Conservation (phyloP, 2,329 filamentous ascomycete species). For the Talaromyces rugulosus region DNA sequence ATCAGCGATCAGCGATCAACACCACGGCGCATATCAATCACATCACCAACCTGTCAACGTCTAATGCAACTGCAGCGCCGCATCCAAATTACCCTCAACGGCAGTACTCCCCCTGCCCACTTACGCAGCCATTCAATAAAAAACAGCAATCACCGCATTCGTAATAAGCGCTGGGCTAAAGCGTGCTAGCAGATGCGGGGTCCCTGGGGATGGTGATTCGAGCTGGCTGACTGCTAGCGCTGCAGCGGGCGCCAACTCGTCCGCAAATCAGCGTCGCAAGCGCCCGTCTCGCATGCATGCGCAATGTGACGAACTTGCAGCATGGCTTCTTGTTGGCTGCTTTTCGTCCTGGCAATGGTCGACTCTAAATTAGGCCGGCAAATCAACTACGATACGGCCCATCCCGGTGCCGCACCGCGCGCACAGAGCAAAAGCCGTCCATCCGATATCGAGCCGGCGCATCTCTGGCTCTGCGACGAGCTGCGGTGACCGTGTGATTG, state of each 20-base stretch:
- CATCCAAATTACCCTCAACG: not conserved
- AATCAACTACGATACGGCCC: not conserved
- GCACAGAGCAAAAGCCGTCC: not conserved
- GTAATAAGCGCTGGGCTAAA: not conserved
- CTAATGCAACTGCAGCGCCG: not conserved
- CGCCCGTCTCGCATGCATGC: constrained; percentile 5
- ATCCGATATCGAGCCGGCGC: not conserved
- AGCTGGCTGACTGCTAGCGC: constrained; percentile 1
- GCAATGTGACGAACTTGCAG: constrained; percentile 13
- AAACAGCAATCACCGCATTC: not conserved
- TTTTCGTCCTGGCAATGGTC: not conserved
- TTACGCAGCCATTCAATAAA: not conserved
- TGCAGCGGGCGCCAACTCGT: constrained; percentile 6
- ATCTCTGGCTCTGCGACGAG: not conserved
- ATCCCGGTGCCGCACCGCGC: not conserved
- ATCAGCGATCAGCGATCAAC: not conserved
- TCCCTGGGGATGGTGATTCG: not conserved
- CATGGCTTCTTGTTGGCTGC: constrained; percentile 6
- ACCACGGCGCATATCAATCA: not conserved
- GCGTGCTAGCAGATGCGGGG: not conserved
- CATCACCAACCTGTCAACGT: not conserved
- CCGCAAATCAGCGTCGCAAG: constrained; percentile 9
- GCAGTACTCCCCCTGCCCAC: not conserved
- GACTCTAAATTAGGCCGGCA: not conserved
- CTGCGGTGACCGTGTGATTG: not conserved